phyloP scores from a whole-genome alignment of 768 basidiomycete species.

The Cyclocybe aegerita region DNA sequence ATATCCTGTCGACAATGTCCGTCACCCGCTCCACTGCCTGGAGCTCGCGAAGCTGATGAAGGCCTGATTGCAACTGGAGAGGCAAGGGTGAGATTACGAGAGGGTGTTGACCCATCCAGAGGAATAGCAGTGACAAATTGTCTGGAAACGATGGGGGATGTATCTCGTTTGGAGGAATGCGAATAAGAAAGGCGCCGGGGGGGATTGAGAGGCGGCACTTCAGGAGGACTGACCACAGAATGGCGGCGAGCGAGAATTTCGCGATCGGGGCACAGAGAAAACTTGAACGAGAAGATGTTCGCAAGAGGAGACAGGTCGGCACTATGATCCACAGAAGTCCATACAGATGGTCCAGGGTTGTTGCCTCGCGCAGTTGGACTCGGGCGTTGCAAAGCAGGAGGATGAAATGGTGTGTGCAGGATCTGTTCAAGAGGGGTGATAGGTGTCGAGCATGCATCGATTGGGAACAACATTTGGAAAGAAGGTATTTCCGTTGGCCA shows the following conservation, averaged over 20 bases:
- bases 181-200: constrained; percentile 14
- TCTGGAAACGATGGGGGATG: not conserved
- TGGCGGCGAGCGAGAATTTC: constrained; percentile 3
- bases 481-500: not conserved
- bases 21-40: no score
- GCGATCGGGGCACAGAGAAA: not conserved
- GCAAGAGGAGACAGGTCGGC: not conserved
- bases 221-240: constrained; percentile 8
- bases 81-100: not conserved
- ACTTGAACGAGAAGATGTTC: not conserved
- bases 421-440: constrained; percentile 12
- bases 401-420: constrained; percentile 7
- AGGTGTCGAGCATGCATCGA: constrained; percentile 2
- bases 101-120: not conserved
- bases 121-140: not conserved
- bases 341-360: not conserved
- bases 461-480: not conserved
- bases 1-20: no score
- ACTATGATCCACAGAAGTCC: not conserved
- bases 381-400: constrained; percentile 3
- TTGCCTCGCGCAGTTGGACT: not conserved
- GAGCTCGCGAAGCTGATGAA: not conserved
- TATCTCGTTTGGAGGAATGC: not conserved
- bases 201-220: constrained; percentile 5
- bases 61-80: constrained; percentile 2